Conservation (phyloP, 345 rosid genomes). For the Eutrema japonicum region DNA sequence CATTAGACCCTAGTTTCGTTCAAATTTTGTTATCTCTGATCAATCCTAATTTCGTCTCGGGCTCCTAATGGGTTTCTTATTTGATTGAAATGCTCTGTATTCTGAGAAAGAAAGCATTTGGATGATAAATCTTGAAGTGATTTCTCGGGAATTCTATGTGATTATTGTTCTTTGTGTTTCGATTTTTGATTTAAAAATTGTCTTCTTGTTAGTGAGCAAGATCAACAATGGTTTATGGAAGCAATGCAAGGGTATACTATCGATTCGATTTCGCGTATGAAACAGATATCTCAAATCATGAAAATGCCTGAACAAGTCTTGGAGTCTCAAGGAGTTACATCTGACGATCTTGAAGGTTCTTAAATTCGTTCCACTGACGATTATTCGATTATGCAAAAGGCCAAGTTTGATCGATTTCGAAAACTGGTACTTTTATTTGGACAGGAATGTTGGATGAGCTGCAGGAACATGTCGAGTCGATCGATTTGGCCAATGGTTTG, state of each 20-base stretch:
- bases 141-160: neutral
- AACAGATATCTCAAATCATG: constrained; percentile 82
- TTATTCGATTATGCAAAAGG: constrained; percentile 8
- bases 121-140: neutral
- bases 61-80: neutral
- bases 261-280: constrained; percentile 83
- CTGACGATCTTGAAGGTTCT: constrained; percentile 75
- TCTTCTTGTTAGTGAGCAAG: constrained; percentile 67
- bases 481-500: constrained; percentile 45
- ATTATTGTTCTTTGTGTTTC: neutral
- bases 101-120: neutral
- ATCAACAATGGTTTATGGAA: constrained; percentile 90
- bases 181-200: neutral
- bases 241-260: constrained; percentile 84
- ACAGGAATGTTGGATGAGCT: constrained; percentile 47
- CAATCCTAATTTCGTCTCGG: neutral
- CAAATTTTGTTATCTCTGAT: neutral
- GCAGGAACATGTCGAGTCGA: constrained; percentile 41
- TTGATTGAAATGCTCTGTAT: constrained; percentile 1
- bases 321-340: constrained; percentile 78
- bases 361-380: neutral
- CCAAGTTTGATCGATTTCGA: neutral
- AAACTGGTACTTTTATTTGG: constrained; percentile 11
- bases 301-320: constrained; percentile 66
- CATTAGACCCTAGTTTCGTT: neutral